These are phyloP conservation scores for Talaromyces borbonicus DNA, from an alignment of 495 filamentous ascomycete species.

Conservation along the genomic window DNA sequence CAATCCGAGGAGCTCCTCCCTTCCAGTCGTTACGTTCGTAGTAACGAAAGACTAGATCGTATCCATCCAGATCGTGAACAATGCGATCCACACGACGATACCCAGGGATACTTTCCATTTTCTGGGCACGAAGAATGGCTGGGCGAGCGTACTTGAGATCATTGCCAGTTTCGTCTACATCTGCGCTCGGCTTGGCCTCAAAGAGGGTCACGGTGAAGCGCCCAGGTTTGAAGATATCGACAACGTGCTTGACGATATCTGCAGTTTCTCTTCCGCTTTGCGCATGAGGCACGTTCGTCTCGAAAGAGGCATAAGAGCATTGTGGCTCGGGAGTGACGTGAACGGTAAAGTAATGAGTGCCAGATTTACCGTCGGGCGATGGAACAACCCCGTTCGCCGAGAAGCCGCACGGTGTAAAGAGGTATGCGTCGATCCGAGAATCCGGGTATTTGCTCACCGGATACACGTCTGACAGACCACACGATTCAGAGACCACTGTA, in stretches of 20 bases:
- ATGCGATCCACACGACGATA: constrained; percentile 91
- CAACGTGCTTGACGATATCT: constrained; percentile 87
- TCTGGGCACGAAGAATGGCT: constrained; percentile 42
- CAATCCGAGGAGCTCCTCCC: constrained; percentile 65
- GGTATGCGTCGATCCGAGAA: constrained; percentile 88
- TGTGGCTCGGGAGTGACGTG: constrained; percentile 97
- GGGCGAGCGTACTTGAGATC: constrained; percentile 36
- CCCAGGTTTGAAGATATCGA: constrained; percentile 89
- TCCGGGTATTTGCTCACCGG: constrained; percentile 80
- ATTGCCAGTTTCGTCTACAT: constrained; percentile 24
- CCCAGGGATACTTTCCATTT: constrained; percentile 76
- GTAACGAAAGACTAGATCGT: constrained; percentile 93
- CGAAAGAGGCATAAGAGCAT: constrained; percentile 98
- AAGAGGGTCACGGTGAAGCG: constrained; percentile 97
- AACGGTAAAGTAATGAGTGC: constrained; percentile 94
- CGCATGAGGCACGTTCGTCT: constrained; percentile 93
- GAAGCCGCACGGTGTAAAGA: constrained; percentile 96
- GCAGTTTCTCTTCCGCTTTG: constrained; percentile 81
- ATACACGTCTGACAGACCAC: constrained; percentile 85
- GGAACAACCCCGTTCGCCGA: constrained; percentile 97
- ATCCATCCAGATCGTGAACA: constrained; percentile 94
- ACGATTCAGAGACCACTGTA: constrained; percentile 82
- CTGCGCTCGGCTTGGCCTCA: constrained; percentile 61
- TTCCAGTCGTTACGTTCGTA: constrained; percentile 91
- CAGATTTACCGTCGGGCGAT: constrained; percentile 51